Evolutionary conservation across 441 rosid species (phyloP).

Genomic region (Melastoma candidum): DNA sequence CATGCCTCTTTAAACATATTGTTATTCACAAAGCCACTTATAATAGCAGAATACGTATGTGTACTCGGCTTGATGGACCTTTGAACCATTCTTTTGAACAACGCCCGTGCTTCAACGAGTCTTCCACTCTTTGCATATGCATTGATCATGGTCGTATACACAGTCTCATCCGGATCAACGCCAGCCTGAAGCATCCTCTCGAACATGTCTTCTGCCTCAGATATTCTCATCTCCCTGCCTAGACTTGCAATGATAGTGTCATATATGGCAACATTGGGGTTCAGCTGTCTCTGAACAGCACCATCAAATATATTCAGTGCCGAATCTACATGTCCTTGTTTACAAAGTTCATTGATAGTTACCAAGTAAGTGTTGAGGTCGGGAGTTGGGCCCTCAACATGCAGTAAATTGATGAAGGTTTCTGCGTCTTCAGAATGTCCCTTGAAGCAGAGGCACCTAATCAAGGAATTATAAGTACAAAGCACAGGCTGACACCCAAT

Average conservation of each 20-base stretch:
- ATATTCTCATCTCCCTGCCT: constrained; percentile 28
- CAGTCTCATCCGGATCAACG: constrained; percentile 49
- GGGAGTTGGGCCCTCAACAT: constrained; percentile 32
- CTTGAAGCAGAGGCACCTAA: constrained; percentile 35
- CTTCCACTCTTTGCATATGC: constrained; percentile 34
- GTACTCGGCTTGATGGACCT: constrained; percentile 34
- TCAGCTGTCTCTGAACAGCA: constrained; percentile 41
- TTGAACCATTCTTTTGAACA: constrained; percentile 40
- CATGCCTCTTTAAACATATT: constrained; percentile 42
- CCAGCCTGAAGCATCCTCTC: constrained; percentile 50
- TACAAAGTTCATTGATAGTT: constrained; percentile 37
- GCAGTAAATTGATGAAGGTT: constrained; percentile 29
- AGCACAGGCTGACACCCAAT: constrained; percentile 39
- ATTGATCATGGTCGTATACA: constrained; percentile 54
- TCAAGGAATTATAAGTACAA: constrained; percentile 46
- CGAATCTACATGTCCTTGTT: constrained; percentile 27
- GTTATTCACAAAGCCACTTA: constrained; percentile 42
- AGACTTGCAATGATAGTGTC: constrained; percentile 39
- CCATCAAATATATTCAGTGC: constrained; percentile 30
- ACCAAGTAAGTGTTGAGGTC: constrained; percentile 48
- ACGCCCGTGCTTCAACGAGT: constrained; percentile 28
- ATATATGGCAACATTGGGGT: constrained; percentile 50
- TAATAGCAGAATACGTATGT: constrained; percentile 38
- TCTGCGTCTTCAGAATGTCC: constrained; percentile 27
- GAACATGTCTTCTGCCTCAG: constrained; percentile 48